These are phyloP conservation scores for Lenzites betulinus DNA, from an alignment of 768 basidiomycete species.

Conservation along the genomic window DNA sequence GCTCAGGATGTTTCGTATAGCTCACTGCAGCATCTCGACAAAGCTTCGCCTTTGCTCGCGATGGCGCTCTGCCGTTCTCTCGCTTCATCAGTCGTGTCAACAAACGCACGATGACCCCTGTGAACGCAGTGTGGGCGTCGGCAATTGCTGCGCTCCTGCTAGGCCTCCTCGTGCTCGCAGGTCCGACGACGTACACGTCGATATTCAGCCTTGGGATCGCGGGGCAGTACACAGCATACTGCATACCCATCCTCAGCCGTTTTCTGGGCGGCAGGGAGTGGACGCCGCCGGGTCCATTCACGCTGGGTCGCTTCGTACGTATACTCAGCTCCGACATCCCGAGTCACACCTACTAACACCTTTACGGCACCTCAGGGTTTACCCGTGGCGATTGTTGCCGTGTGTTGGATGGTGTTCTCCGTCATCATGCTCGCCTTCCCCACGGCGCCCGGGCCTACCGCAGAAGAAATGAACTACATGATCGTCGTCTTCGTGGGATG, in stretches of 20 bases:
- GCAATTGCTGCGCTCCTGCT: constrained; percentile 49
- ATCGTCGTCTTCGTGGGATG: constrained; percentile 39
- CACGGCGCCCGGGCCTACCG: constrained; percentile 33
- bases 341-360: too few relatives aligned
- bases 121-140: constrained; percentile 57
- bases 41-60: constrained; percentile 70
- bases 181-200: constrained; percentile 43
- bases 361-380: too few relatives aligned
- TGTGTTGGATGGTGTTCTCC: constrained; percentile 43
- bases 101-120: constrained; percentile 50
- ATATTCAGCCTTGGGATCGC: constrained; percentile 35
- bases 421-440: constrained; percentile 39
- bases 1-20: constrained; percentile 30
- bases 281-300: constrained; percentile 40
- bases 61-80: constrained; percentile 68
- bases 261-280: constrained; percentile 31
- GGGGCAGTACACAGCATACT: constrained; percentile 32
- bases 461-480: constrained; percentile 44
- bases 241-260: constrained; percentile 37
- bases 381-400: constrained; percentile 39
- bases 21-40: constrained; percentile 55
- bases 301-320: constrained; percentile 35
- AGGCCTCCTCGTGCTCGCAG: constrained; percentile 62
- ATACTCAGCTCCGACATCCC: neutral
- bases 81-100: constrained; percentile 61